Percentiles rank a stretch among this genome's conserved stretches.
These are phyloP conservation scores for Torulaspora maleeae DNA, from an alignment of 805 yeast species.

Conservation along the genomic window DNA sequence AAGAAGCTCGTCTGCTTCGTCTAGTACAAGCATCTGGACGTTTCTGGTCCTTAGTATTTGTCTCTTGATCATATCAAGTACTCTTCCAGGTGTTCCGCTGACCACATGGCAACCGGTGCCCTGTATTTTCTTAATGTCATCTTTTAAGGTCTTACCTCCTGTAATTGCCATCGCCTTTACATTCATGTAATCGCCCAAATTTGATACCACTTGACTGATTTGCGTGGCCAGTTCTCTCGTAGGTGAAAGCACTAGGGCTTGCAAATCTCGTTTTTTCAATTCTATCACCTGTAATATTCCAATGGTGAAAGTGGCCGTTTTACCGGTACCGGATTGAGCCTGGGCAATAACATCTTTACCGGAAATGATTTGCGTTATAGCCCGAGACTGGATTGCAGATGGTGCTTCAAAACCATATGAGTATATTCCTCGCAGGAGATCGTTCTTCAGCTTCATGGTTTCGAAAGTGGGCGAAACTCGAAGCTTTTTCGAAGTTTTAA, in stretches of 20 bases:
- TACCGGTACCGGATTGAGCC: conserved; percentile 99
- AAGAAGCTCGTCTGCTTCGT: conserved; percentile 95
- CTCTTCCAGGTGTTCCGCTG: conserved; percentile 98
- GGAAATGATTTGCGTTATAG: conserved; percentile 86
- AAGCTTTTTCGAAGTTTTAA: conserved; percentile 55
- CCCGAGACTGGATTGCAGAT: conserved; percentile 95
- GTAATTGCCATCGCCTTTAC: conserved; percentile 85
- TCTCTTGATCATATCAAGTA: conserved; percentile 83
- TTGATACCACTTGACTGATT: conserved; percentile 80
- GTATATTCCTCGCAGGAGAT: conserved; percentile 58
- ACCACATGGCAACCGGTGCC: conserved; percentile 80
- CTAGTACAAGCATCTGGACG: conserved; percentile 83
- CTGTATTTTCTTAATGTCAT: conserved; percentile 68
- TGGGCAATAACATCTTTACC: conserved; percentile 96
- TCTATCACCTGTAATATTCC: conserved; percentile 88
- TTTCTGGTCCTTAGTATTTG: conserved; percentile 67
- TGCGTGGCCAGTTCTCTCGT: conserved; percentile 95
- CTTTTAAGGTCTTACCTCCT: conserved; percentile 84
- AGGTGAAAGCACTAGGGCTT: conserved; percentile 89
- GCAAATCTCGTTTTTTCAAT: conserved; percentile 64
- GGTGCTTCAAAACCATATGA: conserved; percentile 94
- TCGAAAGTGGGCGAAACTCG: conserved; percentile 59
- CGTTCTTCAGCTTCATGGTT: conserved; percentile 66
- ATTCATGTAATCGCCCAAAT: conserved; percentile 84
- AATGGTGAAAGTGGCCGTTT: conserved; percentile 97